Percentiles rank a stretch among this genome's conserved stretches.
phyloP scores from a whole-genome alignment of 495 filamentous ascomycete genomes.

The Stereocaulon alpinum region DNA sequence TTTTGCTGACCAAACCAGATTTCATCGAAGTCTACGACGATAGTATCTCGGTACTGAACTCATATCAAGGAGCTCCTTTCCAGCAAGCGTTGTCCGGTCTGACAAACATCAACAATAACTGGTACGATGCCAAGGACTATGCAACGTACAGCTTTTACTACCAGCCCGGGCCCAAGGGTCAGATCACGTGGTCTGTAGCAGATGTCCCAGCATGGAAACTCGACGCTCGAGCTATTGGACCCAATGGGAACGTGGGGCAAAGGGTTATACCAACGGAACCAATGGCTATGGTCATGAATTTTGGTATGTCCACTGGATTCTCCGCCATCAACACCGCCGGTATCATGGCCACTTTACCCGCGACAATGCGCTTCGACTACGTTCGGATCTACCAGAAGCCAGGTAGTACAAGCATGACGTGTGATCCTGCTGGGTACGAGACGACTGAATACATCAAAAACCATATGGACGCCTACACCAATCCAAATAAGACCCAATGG shows the following conservation, averaged over 20 bases:
- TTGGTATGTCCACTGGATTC: conserved; percentile 65
- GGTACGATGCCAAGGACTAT: conserved; percentile 66
- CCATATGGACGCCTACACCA: conserved; percentile 52
- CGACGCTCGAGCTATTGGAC: conserved; percentile 52
- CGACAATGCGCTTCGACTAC: conserved; percentile 64
- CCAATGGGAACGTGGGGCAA: conserved; percentile 67
- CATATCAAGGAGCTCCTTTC: conserved; percentile 55
- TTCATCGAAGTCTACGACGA: conserved; percentile 55
- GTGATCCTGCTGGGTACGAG: conserved; percentile 59
- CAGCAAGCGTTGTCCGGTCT: conserved; percentile 68
- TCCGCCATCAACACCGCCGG: conserved; percentile 47
- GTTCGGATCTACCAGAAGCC: conserved; percentile 65
- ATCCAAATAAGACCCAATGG: conserved; percentile 56
- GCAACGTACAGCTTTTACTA: conserved; percentile 70
- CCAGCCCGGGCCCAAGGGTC: conserved; percentile 48
- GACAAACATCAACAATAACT: conserved; percentile 60
- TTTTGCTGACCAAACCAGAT: conserved; percentile 26
- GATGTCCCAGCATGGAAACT: conserved; percentile 56
- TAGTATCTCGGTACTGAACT: conserved; percentile 50
- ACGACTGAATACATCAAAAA: conserved; percentile 61
- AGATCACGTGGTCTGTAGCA: conserved; percentile 60
- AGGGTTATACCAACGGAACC: conserved; percentile 60
- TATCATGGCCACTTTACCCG: conserved; percentile 49
- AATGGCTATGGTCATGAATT: conserved; percentile 57
- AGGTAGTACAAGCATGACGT: conserved; percentile 47